Evolutionary conservation across 2,329 filamentous ascomycete species (phyloP).

Genomic region (Geoglossum cookeanum): DNA sequence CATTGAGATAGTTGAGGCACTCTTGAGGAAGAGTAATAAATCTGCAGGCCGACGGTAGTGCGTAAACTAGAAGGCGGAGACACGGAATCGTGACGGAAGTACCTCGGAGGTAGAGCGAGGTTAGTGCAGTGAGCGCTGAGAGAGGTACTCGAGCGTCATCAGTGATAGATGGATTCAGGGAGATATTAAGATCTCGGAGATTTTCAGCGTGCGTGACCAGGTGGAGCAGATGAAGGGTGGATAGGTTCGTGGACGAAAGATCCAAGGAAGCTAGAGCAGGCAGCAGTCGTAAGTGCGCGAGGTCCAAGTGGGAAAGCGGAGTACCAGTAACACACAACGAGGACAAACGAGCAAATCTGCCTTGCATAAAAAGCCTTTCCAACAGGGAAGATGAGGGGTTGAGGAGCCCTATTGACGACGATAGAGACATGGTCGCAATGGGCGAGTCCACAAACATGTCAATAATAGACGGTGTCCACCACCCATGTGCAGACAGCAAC

Average conservation of each 20-base stretch:
- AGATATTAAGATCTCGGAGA: slow-evolving; percentile 10
- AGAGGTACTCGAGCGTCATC: slow-evolving; percentile 12
- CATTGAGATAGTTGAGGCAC: slow-evolving; percentile 6
- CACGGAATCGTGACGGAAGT: slow-evolving; percentile 12
- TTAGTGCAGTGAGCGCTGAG: slow-evolving; percentile 8
- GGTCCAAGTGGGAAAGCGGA: slow-evolving; percentile 8
- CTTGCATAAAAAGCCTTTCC: slow-evolving; percentile 26
- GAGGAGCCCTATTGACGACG: neutral
- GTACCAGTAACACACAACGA: slow-evolving; percentile 6
- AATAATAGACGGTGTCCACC: slow-evolving; percentile 5
- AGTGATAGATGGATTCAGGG: slow-evolving; percentile 9
- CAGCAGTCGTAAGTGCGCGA: slow-evolving; percentile 11
- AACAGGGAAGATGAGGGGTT: slow-evolving; percentile 9
- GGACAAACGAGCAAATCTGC: slow-evolving; percentile 8
- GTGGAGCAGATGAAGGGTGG: slow-evolving; percentile 11
- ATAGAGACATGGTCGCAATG: neutral
- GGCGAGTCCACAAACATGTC: slow-evolving; percentile 2
- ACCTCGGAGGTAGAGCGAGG: slow-evolving; percentile 10
- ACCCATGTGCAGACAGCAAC: slow-evolving; percentile 5
- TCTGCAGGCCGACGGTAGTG: slow-evolving; percentile 3
- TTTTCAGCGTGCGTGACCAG: slow-evolving; percentile 11
- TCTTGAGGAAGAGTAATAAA: slow-evolving; percentile 5
- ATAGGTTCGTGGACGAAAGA: slow-evolving; percentile 9
- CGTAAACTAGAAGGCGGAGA: slow-evolving; percentile 10
- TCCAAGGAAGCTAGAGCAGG: slow-evolving; percentile 8